phyloP scores from a whole-genome alignment of 306 rosid genomes.

The Prunus mongolica region DNA sequence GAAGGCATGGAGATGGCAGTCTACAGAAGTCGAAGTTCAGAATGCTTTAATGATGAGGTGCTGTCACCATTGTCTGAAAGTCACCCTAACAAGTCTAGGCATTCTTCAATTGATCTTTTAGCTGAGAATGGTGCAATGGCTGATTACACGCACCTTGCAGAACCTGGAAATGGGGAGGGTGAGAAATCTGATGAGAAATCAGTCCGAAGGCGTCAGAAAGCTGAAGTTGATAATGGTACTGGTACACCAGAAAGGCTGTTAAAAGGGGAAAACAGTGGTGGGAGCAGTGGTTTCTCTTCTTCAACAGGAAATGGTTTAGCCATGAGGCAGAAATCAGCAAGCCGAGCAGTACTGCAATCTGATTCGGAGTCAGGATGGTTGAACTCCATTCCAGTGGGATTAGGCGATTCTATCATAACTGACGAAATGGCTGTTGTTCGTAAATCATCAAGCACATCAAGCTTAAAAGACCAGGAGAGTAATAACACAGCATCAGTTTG shows the following conservation, averaged over 20 bases:
- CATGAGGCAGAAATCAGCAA: conserved; percentile 67
- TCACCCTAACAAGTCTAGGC: conserved; percentile 38
- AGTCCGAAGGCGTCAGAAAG: conserved; percentile 72
- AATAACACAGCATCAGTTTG: conserved; percentile 42
- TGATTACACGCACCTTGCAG: conserved; percentile 31
- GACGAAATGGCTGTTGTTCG: conserved; percentile 46
- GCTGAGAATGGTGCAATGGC: conserved; percentile 40
- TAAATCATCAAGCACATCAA: conserved; percentile 65
- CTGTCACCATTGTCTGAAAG: conserved; percentile 39
- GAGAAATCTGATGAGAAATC: conserved; percentile 71
- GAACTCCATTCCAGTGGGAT: conserved; percentile 57
- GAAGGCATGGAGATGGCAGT: conserved; percentile 63
- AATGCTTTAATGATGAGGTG: conserved; percentile 37
- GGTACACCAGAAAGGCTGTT: conserved; percentile 50
- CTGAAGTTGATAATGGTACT: conserved; percentile 50
- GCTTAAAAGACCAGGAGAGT: conserved; percentile 69
- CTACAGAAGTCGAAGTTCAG: conserved; percentile 42
- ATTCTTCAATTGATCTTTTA: conserved; percentile 37
- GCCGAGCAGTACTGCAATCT: conserved; percentile 38
- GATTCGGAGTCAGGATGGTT: conserved; percentile 60
- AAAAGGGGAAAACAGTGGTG: conserved; percentile 53
- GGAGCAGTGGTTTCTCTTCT: conserved; percentile 44
- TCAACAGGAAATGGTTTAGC: conserved; percentile 62
- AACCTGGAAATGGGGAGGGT: conserved; percentile 43
- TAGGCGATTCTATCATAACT: conserved; percentile 64